These are phyloP conservation scores for Xylaria venustula DNA, from an alignment of 495 filamentous ascomycete species.

Conservation along the genomic window DNA sequence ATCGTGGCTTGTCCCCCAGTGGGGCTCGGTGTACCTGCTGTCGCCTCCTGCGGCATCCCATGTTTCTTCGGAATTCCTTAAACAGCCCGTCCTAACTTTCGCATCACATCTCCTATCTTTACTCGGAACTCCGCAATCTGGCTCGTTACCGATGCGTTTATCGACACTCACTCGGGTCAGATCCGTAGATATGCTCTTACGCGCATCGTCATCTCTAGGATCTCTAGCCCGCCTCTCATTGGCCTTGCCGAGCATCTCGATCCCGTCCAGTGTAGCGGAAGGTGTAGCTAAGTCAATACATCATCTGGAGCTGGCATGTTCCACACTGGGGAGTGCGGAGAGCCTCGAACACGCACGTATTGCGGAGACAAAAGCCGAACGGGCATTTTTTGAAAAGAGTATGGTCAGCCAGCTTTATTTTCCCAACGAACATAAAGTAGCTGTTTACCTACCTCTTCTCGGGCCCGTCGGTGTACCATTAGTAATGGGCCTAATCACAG, in stretches of 20 bases:
- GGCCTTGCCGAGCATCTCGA: constrained; percentile 85
- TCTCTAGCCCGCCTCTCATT: constrained; percentile 82
- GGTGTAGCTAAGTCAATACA: constrained; percentile 77
- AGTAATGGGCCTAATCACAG: constrained; percentile 77
- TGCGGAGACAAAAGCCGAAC: constrained; percentile 86
- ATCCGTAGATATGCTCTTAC: constrained; percentile 81
- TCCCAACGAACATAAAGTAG: constrained; percentile 99
- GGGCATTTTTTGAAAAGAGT: constrained; percentile 96
- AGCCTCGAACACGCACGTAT: constrained; percentile 73
- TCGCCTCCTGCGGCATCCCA: constrained; percentile 50
- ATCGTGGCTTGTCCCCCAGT: constrained; percentile 94
- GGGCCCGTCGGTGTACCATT: constrained; percentile 92
- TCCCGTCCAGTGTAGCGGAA: constrained; percentile 80
- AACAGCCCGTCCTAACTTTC: constrained; percentile 81
- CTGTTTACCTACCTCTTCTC: constrained; percentile 88
- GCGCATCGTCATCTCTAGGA: constrained; percentile 91
- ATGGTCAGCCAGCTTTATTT: constrained; percentile 98
- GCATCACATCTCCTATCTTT: constrained; percentile 89
- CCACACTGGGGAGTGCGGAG: constrained; percentile 59
- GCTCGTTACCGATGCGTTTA: constrained; percentile 77
- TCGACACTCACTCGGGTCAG: constrained; percentile 80
- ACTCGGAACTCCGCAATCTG: constrained; percentile 79
- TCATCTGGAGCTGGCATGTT: constrained; percentile 74
- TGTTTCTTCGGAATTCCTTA: constrained; percentile 54
- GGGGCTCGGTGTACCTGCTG: constrained; percentile 87